Percentiles rank a stretch among this genome's conserved stretches.
Conservation (phyloP, 2,329 filamentous ascomycete genomes). For the Lachnellula occidentalis region DNA sequence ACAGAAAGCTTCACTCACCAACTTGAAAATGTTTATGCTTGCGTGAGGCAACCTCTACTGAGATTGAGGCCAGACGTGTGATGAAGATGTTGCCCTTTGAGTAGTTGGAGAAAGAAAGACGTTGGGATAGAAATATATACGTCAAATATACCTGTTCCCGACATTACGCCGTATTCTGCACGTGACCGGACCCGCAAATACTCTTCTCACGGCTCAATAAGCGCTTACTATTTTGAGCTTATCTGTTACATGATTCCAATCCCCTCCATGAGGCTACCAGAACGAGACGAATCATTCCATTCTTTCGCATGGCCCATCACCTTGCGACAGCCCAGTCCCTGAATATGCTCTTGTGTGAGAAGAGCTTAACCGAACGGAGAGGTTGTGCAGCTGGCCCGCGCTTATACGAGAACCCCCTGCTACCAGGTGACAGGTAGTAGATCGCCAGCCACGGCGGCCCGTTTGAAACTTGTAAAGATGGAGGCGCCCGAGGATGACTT, state of each 20-base stretch:
- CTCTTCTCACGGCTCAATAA: neutral
- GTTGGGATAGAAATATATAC: neutral
- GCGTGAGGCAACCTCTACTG: neutral
- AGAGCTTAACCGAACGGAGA: neutral
- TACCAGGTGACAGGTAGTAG: constrained; percentile 15
- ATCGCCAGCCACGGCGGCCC: constrained; percentile 9
- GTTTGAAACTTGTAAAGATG: constrained; percentile 32
- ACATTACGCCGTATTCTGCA: neutral
- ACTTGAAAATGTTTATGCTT: neutral
- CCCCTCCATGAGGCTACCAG: neutral
- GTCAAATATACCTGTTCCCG: too few species aligned
- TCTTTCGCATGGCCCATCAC: neutral
- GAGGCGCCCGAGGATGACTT: constrained; percentile 47
- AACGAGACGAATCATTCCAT: neutral
- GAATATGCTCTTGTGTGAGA: neutral
- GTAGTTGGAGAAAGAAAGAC: too few species aligned
- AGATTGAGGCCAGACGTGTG: neutral
- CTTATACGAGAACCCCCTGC: constrained; percentile 22
- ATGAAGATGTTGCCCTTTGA: too few species aligned
- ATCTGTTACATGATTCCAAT: neutral
- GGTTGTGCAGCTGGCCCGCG: constrained; percentile 20
- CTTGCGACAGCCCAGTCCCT: neutral
- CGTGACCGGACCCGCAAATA: neutral
- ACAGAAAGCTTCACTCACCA: neutral
- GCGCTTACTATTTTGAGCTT: neutral